Evolutionary conservation across 371 early-diverging fungal species (phyloP).

Genomic region (Rhizopus sp.): DNA sequence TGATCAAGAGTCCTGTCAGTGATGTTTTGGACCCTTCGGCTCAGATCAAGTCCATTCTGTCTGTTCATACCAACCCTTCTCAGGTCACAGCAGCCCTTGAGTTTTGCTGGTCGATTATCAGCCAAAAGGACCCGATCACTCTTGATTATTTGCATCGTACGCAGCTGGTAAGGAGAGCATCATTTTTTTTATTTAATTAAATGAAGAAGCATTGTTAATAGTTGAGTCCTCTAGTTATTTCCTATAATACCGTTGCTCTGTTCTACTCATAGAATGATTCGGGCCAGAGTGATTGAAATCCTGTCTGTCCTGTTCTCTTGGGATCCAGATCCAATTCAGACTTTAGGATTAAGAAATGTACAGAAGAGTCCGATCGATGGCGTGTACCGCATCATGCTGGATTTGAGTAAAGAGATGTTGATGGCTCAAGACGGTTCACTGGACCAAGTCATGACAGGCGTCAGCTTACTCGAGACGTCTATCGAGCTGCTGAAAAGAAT

Average conservation of each 20-base stretch:
- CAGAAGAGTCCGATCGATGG: not conserved
- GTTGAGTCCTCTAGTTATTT: slow-evolving; percentile 9
- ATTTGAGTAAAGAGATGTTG: not conserved
- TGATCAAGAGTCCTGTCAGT: not conserved
- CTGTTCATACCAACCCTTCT: not conserved
- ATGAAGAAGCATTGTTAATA: not conserved
- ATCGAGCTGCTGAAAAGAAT: not conserved
- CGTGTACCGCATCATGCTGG: not conserved
- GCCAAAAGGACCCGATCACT: slow-evolving; percentile 9
- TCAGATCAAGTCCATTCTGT: slow-evolving; percentile 17
- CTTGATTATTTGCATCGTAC: slow-evolving; percentile 25
- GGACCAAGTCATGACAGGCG: slow-evolving; percentile 6
- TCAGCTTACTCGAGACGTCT: slow-evolving; percentile 1
- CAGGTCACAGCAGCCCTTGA: slow-evolving; percentile 35
- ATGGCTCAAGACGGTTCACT: not conserved
- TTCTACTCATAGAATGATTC: slow-evolving; percentile 23
- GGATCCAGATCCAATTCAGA: slow-evolving; percentile 24
- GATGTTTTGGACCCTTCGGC: slow-evolving; percentile 27
- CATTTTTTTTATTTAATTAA: not conserved
- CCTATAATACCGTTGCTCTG: slow-evolving; percentile 20
- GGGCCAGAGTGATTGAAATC: slow-evolving; percentile 33
- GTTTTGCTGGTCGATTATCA: slow-evolving; percentile 39
- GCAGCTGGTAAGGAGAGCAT: slow-evolving; percentile 20
- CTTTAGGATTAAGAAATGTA: slow-evolving; percentile 5
- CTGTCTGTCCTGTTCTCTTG: slow-evolving; percentile 30